These are phyloP conservation scores for Parastagonospora nodorum DNA, from an alignment of 2,329 filamentous ascomycete species.

Conservation along the genomic window DNA sequence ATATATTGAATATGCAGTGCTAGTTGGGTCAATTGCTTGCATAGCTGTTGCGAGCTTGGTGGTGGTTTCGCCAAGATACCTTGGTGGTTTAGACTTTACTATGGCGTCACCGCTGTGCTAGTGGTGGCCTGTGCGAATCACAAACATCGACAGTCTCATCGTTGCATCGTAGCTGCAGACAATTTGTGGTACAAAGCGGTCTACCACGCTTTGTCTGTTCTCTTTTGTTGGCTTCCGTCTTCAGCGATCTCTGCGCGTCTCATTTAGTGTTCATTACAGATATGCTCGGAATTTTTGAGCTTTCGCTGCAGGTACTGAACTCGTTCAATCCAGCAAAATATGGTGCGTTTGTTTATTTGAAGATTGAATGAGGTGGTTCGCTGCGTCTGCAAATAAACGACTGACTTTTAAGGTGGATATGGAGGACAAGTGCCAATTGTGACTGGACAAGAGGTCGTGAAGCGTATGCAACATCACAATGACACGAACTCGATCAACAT, in stretches of 20 bases:
- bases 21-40: too few species aligned
- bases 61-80: neutral
- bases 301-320: constrained; percentile 31
- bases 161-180: neutral
- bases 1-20: too few species aligned
- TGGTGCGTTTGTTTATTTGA: constrained; percentile 14
- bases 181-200: neutral
- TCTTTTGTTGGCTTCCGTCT: too few species aligned
- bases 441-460: constrained; percentile 17
- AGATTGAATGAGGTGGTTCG: neutral
- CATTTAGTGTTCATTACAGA: neutral
- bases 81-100: neutral
- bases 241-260: too few species aligned
- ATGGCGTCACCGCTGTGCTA: neutral
- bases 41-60: too few species aligned
- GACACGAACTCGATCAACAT: constrained; percentile 1
- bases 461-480: constrained; percentile 22
- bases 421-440: constrained; percentile 21
- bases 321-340: constrained; percentile 19
- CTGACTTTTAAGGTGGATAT: constrained; percentile 10
- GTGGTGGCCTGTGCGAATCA: constrained; percentile 1
- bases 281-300: constrained; percentile 32
- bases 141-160: neutral
- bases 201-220: too few species aligned
- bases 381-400: neutral